These are phyloP conservation scores for Ramaria rubella DNA, from an alignment of 768 basidiomycete species.

Conservation along the genomic window DNA sequence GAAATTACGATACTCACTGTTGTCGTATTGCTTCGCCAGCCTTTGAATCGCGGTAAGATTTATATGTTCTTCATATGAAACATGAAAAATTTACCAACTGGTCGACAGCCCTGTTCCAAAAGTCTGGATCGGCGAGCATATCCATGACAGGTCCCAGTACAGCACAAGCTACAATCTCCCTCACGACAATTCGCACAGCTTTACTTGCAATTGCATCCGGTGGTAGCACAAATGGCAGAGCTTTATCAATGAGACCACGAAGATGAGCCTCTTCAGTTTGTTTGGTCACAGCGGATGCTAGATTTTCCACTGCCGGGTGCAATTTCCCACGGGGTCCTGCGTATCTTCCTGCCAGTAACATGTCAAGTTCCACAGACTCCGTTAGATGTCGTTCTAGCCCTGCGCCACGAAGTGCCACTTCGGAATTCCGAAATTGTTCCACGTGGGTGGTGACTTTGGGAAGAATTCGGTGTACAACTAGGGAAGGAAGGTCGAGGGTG, in stretches of 20 bases:
- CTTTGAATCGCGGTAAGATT: constrained; percentile 25
- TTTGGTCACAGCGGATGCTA: constrained; percentile 81
- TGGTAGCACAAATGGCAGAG: constrained; percentile 70
- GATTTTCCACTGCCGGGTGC: constrained; percentile 82
- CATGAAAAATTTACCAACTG: constrained; percentile 62
- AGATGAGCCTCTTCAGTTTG: constrained; percentile 89
- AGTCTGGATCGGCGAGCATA: constrained; percentile 91
- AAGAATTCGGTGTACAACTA: constrained; percentile 76
- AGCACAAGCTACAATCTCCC: constrained; percentile 79
- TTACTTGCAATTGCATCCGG: constrained; percentile 65
- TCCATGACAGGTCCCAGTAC: constrained; percentile 86
- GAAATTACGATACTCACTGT: constrained; percentile 38
- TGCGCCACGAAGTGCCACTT: constrained; percentile 76
- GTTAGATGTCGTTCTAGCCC: constrained; percentile 76
- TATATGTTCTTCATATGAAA: constrained; percentile 4
- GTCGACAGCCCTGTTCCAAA: constrained; percentile 92
- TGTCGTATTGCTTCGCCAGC: constrained; percentile 67
- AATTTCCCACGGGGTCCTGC: constrained; percentile 58
- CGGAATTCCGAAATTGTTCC: constrained; percentile 86
- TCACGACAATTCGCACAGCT: constrained; percentile 61
- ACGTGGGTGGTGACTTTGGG: constrained; percentile 88
- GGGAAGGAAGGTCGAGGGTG: constrained; percentile 61
- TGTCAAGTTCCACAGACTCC: constrained; percentile 84
- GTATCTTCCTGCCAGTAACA: constrained; percentile 79
- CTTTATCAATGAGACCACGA: constrained; percentile 57